Evolutionary conservation across 1,139 yeast species (phyloP), one percentile per base, ranked within the genome.

Genomic region (Magnusiomyces suaveolens): DNA sequence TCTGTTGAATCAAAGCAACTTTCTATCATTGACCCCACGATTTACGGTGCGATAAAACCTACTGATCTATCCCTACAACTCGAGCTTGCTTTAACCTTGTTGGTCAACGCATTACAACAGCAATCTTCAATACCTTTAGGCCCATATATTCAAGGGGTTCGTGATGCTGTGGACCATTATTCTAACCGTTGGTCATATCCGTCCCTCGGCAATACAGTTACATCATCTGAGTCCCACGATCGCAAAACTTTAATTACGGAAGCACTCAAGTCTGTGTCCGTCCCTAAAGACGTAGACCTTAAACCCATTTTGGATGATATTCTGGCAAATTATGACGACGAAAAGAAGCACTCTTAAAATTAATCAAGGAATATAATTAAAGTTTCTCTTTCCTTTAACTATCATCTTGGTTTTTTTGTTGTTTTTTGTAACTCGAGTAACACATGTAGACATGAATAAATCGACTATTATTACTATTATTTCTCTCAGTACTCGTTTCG

Each of bases 271-370:
- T 63, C 63, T 3, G 59, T 65, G 26, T 47, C 52, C 3, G 59
- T 65, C 12, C 68, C 69, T 1, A 59, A 59, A 12, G 62, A 61
- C 43, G 63, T 66, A 14, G 66, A 66, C 51, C 53, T 66, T 47
- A 55, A 59, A 24, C 63, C 67, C 12, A 57, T 64, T 3, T 44
- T 65, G 24, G 56, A 58, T 21, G 66, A 62, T 32, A 59, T 64
- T 10, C 58, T 64, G 16, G 41, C 52, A 2, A 46, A 18, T 29
- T 29, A 38, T 14, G 33, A 29, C 3, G 43, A 32, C 8, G 38
- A 46, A 8, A 21, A 26, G 16, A 46, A 26, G n/a, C 32, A 44
- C 4, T 38, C 12, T 29, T 29, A 29, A 6, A 29, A n/a, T n/a
- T n/a, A n/a, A n/a, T n/a, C n/a, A 38, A 26, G 16, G 43, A 50